Conservation (phyloP, 768 basidiomycete genomes). For the Suillus clintonianus region DNA sequence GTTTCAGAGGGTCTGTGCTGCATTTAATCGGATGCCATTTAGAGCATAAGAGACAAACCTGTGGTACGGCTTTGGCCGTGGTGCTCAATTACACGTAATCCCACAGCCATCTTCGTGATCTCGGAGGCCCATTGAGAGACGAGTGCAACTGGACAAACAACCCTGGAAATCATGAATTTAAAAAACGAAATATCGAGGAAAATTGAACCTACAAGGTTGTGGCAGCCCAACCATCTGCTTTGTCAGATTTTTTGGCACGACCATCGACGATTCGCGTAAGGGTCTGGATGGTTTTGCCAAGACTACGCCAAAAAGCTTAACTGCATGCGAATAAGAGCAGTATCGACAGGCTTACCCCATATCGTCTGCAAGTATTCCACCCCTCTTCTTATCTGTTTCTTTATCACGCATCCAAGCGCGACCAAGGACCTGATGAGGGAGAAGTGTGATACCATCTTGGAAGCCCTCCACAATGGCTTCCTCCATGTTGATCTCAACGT, state of each 20-base stretch:
- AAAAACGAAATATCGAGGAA: background rate
- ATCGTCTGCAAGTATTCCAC: slow-evolving; percentile 92
- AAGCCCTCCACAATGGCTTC: slow-evolving; percentile 81
- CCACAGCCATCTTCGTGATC: slow-evolving; percentile 67
- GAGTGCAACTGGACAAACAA: slow-evolving; percentile 85
- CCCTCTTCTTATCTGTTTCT: slow-evolving; percentile 74
- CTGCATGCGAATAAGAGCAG: background rate
- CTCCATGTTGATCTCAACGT: slow-evolving; percentile 58
- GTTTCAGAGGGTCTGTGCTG: slow-evolving; percentile 50
- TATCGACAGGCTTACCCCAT: slow-evolving; percentile 60
- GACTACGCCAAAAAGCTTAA: slow-evolving; percentile 36
- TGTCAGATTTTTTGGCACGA: slow-evolving; percentile 67
- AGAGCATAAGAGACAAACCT: slow-evolving; percentile 40
- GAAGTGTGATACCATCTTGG: slow-evolving; percentile 61
- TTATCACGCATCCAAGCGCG: slow-evolving; percentile 86
- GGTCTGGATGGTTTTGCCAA: slow-evolving; percentile 92
- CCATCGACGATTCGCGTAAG: slow-evolving; percentile 86
- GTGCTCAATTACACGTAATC: slow-evolving; percentile 75
- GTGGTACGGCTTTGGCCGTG: slow-evolving; percentile 77
- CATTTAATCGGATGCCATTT: background rate
- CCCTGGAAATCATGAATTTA: slow-evolving; percentile 44
- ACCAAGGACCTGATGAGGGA: slow-evolving; percentile 89
- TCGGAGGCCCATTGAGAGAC: slow-evolving; percentile 92
- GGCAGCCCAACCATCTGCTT: slow-evolving; percentile 68
- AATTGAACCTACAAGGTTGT: slow-evolving; percentile 61